These are phyloP conservation scores for Lignosus rhinocerotis DNA, from an alignment of 1,284 basidiomycete genomes.

Conservation along the genomic window DNA sequence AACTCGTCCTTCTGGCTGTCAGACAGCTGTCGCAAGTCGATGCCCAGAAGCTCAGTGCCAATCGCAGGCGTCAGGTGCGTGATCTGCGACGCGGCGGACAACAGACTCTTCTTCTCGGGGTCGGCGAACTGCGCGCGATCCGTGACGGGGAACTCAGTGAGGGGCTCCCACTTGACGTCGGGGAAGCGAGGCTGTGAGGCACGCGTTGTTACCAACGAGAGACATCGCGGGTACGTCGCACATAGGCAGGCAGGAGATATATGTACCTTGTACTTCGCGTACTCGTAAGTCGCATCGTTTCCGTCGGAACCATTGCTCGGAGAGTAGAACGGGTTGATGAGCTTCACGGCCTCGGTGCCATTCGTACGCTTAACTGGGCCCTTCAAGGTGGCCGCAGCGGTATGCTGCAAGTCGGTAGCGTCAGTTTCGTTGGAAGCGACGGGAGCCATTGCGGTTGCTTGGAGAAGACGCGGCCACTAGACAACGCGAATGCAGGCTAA, in stretches of 20 bases:
- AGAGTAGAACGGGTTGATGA: constrained; percentile 70
- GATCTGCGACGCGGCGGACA: constrained; percentile 59
- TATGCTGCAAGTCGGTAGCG: constrained; percentile 4
- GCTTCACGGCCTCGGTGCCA: constrained; percentile 15
- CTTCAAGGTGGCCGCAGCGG: constrained; percentile 20
- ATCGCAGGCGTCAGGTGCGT: constrained; percentile 62
- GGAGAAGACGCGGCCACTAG: not conserved
- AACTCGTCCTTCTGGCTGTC: constrained; percentile 68
- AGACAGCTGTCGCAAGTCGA: constrained; percentile 63
- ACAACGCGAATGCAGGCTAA: constrained; percentile 1
- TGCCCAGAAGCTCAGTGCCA: constrained; percentile 63
- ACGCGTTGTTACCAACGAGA: not conserved
- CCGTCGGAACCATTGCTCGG: constrained; percentile 52
- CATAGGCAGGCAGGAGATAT: not conserved
- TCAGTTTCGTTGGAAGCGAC: constrained; percentile 37
- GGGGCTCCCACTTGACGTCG: constrained; percentile 61
- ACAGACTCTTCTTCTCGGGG: constrained; percentile 55
- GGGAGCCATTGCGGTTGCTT: constrained; percentile 41
- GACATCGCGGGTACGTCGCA: not conserved
- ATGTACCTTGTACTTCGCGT: constrained; percentile 60
- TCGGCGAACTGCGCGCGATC: constrained; percentile 68
- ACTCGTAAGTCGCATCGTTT: constrained; percentile 51
- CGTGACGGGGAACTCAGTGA: constrained; percentile 55
- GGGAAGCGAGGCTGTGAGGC: constrained; percentile 61
- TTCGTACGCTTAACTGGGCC: constrained; percentile 19